phyloP scores from a whole-genome alignment of 345 rosid species.

The Barbarea vulgaris region DNA sequence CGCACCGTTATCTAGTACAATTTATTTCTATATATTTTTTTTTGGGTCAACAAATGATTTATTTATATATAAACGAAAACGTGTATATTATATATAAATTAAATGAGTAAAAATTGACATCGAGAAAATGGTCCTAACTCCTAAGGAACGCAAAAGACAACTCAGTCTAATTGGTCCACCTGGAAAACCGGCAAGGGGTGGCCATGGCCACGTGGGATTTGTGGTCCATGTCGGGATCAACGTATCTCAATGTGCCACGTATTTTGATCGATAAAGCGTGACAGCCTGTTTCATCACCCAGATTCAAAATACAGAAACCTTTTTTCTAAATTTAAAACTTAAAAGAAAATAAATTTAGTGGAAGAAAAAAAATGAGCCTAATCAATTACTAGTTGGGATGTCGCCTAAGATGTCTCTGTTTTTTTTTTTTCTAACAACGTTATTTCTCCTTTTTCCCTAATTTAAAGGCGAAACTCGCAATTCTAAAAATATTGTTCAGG shows the following conservation, averaged over 20 bases:
- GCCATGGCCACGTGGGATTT: constrained; percentile 42
- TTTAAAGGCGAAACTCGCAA: background rate
- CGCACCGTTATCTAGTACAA: background rate
- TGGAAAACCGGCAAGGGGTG: constrained; percentile 40
- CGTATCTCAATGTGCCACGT: constrained; percentile 25
- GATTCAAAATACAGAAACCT: background rate
- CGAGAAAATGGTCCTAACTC: constrained; percentile 24
- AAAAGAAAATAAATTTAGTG: background rate
- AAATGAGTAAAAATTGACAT: constrained; percentile 3
- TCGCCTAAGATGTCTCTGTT: background rate
- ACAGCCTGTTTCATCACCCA: constrained; percentile 39
- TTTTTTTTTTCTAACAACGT: background rate
- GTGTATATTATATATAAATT: background rate
- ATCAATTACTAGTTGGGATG: background rate
- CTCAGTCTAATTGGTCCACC: constrained; percentile 30
- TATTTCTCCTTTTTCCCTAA: background rate
- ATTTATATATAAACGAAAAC: background rate
- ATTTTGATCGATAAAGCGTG: constrained; percentile 14
- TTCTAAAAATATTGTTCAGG: background rate
- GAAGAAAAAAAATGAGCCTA: background rate
- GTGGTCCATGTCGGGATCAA: constrained; percentile 41
- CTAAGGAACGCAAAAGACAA: constrained; percentile 17
- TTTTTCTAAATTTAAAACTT: background rate
- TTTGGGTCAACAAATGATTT: background rate
- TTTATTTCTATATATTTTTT: background rate